A percentile compares a stretch with the other conserved stretches of the same genome.
phyloP scores from a whole-genome alignment of 371 early-diverging fungal genomes.

The Zopfochytrium polystomum region DNA sequence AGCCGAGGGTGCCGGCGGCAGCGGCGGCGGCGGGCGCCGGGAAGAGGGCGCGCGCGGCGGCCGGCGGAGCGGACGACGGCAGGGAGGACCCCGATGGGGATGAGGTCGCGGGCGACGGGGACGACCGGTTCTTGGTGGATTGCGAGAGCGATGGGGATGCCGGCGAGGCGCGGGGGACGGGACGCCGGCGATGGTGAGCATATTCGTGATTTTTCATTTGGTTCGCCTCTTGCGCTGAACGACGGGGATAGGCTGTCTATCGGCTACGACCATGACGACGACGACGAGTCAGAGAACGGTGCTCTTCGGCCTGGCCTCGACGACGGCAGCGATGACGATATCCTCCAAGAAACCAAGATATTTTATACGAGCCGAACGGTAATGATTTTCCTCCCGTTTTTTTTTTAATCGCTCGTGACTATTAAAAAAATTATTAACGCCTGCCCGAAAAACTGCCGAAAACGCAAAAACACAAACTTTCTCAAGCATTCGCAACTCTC shows the following conservation, averaged over 20 bases:
- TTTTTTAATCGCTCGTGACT: not conserved
- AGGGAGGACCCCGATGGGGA: no score
- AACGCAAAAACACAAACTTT: conserved; percentile 37
- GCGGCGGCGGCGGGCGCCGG: no score
- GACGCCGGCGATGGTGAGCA: not conserved
- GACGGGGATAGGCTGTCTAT: conserved; percentile 10
- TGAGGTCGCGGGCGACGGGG: conserved; percentile 39
- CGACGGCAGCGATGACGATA: conserved; percentile 27
- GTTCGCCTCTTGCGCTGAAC: not conserved
- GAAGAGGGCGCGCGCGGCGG: no score
- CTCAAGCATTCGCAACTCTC: conserved; percentile 92
- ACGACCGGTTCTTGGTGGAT: conserved; percentile 61
- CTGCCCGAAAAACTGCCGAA: no score
- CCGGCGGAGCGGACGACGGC: no score
- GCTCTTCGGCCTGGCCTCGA: no score
- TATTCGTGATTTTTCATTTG: not conserved
- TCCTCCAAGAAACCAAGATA: conserved; percentile 53
- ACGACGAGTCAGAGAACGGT: conserved; percentile 22
- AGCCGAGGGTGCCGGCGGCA: no score
- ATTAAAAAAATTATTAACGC: not conserved
- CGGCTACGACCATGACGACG: conserved; percentile 34
- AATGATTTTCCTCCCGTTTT: not conserved
- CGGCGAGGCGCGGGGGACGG: not conserved
- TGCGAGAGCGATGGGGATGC: conserved; percentile 61
- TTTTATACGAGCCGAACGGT: conserved; percentile 42